Evolutionary conservation across 2,329 filamentous ascomycete genomes (phyloP).

Genomic region (Botrytis galanthina): DNA sequence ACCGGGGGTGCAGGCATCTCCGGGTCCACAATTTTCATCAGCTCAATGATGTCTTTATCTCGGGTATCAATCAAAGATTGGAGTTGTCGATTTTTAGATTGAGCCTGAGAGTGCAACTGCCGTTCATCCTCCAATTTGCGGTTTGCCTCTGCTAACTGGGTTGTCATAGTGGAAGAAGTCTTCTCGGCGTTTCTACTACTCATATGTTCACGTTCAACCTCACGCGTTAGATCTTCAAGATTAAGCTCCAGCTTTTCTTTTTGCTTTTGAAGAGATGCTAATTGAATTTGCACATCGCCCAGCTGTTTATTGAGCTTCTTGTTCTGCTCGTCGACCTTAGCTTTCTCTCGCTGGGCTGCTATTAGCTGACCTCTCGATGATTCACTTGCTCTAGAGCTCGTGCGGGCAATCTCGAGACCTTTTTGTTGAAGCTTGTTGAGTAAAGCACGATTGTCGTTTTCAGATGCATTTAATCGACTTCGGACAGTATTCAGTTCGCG

Average conservation of each 20-base stretch:
- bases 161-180: constrained; percentile 71
- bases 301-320: constrained; percentile 78
- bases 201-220: constrained; percentile 86
- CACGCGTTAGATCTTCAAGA: constrained; percentile 89
- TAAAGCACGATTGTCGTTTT: constrained; percentile 94
- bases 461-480: constrained; percentile 82
- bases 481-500: constrained; percentile 88
- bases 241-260: constrained; percentile 87
- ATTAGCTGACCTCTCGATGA: constrained; percentile 74
- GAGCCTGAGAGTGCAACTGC: constrained; percentile 79
- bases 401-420: constrained; percentile 90
- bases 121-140: constrained; percentile 87
- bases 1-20: constrained; percentile 46
- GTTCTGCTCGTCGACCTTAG: constrained; percentile 78
- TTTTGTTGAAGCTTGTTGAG: constrained; percentile 98
- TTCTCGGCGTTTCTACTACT: constrained; percentile 88
- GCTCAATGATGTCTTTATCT: constrained; percentile 74
- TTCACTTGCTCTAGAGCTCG: constrained; percentile 81
- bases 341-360: constrained; percentile 78
- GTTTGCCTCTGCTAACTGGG: constrained; percentile 85
- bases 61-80: constrained; percentile 76
- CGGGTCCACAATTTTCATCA: constrained; percentile 85
- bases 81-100: constrained; percentile 78
- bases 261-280: constrained; percentile 86
- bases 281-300: constrained; percentile 77